A percentile compares a stretch with the other conserved stretches of the same genome.
These are phyloP conservation scores for Ogataea pilisensis DNA, from an alignment of 805 yeast genomes.

Conservation along the genomic window DNA sequence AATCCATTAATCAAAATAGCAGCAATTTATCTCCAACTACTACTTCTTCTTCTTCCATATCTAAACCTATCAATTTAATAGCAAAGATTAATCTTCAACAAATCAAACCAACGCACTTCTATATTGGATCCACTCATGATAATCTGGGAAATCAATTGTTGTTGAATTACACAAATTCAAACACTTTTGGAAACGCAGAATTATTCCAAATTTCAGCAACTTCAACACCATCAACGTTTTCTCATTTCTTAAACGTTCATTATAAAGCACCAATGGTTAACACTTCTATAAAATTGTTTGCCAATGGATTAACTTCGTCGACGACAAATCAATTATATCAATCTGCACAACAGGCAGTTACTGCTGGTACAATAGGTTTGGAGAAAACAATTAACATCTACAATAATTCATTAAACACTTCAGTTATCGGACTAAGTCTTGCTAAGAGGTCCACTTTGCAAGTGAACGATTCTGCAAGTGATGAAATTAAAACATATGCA, in stretches of 20 bases:
- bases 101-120: conserved; percentile 24
- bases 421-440: conserved; percentile 53
- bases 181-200: conserved; percentile 70
- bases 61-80: conserved; percentile 30
- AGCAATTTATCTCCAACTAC: neutral
- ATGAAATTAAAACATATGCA: conserved; percentile 52
- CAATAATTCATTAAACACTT: conserved; percentile 10
- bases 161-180: conserved; percentile 37
- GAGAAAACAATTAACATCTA: conserved; percentile 21
- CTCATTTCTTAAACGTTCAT: conserved; percentile 36
- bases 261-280: conserved; percentile 42
- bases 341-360: conserved; percentile 48
- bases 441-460: conserved; percentile 53
- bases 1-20: too few relatives aligned
- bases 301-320: conserved; percentile 44
- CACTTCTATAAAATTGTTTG: conserved; percentile 44
- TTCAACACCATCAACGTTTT: conserved; percentile 40
- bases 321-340: conserved; percentile 48
- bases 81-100: conserved; percentile 34
- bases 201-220: conserved; percentile 46
- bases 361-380: conserved; percentile 50
- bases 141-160: conserved; percentile 33
- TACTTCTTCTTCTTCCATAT: conserved; percentile 4
- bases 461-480: conserved; percentile 49
- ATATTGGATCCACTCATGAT: conserved; percentile 33